Conservation (phyloP, 805 yeast genomes). For the Yueomyces sp. region DNA sequence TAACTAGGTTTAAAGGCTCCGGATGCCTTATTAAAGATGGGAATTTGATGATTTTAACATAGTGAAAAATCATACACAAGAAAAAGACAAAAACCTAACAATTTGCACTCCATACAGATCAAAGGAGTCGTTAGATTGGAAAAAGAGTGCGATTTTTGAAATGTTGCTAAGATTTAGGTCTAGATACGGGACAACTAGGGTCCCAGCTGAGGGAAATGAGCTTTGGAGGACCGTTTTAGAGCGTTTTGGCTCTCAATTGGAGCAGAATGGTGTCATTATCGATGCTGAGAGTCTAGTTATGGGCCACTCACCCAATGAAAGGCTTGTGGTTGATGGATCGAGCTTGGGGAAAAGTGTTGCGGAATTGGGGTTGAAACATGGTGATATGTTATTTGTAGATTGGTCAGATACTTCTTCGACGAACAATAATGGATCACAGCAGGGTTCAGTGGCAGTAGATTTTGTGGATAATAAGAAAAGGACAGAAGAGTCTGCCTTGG, state of each 20-base stretch:
- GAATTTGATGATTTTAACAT: background rate
- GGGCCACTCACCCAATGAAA: conserved; percentile 18
- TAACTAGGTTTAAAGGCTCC: too few relatives aligned
- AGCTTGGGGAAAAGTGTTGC: conserved; percentile 21
- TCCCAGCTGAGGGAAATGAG: conserved; percentile 22
- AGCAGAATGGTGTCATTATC: conserved; percentile 5
- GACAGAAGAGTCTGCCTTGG: conserved; percentile 44
- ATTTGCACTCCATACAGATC: too few relatives aligned
- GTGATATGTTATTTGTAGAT: conserved; percentile 40
- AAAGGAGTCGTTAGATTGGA: too few relatives aligned
- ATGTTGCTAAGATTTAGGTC: conserved; percentile 71
- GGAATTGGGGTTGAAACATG: conserved; percentile 43
- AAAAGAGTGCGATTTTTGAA: too few relatives aligned
- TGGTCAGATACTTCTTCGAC: conserved; percentile 16
- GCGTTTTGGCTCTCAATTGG: conserved; percentile 20
- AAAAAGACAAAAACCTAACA: too few relatives aligned
- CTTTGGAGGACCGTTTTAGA: conserved; percentile 34
- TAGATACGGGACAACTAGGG: conserved; percentile 71
- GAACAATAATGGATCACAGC: background rate
- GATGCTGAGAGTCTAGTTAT: conserved; percentile 18
- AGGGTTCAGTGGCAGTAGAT: background rate
- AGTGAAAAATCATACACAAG: background rate
- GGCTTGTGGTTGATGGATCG: conserved; percentile 11
- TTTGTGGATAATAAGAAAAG: conserved; percentile 5
- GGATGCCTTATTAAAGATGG: background rate